A percentile compares a stretch with the other conserved stretches of the same genome.
phyloP scores from a whole-genome alignment of 2,329 filamentous ascomycete species.

The Curvularia verruculosa region DNA sequence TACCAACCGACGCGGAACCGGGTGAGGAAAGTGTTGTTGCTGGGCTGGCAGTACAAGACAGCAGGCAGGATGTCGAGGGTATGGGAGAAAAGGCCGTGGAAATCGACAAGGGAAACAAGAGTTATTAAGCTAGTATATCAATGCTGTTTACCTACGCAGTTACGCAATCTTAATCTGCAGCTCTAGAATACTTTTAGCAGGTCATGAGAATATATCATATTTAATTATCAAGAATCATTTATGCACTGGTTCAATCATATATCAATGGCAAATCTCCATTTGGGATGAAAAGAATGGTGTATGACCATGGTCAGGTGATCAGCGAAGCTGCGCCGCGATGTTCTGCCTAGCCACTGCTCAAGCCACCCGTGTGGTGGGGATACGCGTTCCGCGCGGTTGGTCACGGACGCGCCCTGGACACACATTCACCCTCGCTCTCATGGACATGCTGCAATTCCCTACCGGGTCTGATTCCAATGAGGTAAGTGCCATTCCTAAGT shows the following conservation, averaged over 20 bases:
- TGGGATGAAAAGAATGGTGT: background rate
- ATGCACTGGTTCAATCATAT: too few species aligned
- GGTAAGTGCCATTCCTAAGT: slow-evolving; percentile 17
- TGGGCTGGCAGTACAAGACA: slow-evolving; percentile 39
- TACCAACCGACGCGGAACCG: slow-evolving; percentile 44
- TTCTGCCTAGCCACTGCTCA: slow-evolving; percentile 3
- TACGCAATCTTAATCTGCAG: background rate
- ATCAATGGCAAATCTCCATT: background rate
- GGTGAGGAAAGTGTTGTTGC: slow-evolving; percentile 43
- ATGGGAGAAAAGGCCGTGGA: slow-evolving; percentile 24
- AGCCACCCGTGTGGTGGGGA: slow-evolving; percentile 8
- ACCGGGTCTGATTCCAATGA: slow-evolving; percentile 20
- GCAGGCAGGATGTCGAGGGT: slow-evolving; percentile 34
- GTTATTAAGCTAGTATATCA: background rate
- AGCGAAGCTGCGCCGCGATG: too few species aligned
- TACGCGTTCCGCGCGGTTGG: slow-evolving; percentile 12
- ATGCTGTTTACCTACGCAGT: background rate
- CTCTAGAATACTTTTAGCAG: background rate
- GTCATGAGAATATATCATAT: background rate
- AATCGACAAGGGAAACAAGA: slow-evolving; percentile 1
- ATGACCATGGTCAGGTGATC: background rate
- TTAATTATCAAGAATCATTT: background rate
- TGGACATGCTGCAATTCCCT: slow-evolving; percentile 27
- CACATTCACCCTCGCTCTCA: slow-evolving; percentile 16
- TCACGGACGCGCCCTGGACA: slow-evolving; percentile 27